Conservation (phyloP, 139 green algal species). For the Chlamydomonas sp. region DNA sequence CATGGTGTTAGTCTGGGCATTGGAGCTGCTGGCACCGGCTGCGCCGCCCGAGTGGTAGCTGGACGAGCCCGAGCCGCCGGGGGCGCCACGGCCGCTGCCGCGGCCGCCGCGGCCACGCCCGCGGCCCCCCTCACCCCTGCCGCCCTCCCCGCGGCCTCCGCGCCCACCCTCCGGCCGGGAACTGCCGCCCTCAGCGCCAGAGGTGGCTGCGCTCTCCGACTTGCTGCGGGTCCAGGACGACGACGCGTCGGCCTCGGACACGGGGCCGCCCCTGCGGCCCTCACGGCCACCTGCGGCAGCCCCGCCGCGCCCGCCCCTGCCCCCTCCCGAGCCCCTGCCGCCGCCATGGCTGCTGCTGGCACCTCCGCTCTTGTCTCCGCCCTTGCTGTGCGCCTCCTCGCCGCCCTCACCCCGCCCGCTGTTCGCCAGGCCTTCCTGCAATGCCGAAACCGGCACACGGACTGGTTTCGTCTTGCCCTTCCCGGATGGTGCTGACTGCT, state of each 20-base stretch:
- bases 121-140: background rate
- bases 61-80: background rate
- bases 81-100: slow-evolving; percentile 10
- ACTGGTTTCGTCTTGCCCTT: slow-evolving; percentile 49
- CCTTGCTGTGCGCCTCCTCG: background rate
- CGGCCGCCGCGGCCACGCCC: slow-evolving; percentile 15
- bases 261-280: background rate
- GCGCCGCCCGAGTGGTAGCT: slow-evolving; percentile 33
- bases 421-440: slow-evolving; percentile 41
- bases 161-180: background rate
- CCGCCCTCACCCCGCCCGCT: slow-evolving; percentile 11
- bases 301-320: slow-evolving; percentile 12
- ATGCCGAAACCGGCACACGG: slow-evolving; percentile 45
- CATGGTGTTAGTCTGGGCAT: slow-evolving; percentile 36
- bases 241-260: background rate
- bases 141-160: slow-evolving; percentile 1
- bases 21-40: background rate
- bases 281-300: background rate
- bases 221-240: slow-evolving; percentile 28
- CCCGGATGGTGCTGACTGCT: background rate
- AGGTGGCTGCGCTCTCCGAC: background rate
- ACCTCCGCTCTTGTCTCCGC: slow-evolving; percentile 1
- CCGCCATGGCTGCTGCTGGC: slow-evolving; percentile 11
- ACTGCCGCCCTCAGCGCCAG: slow-evolving; percentile 15
- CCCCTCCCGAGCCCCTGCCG: background rate